Evolutionary conservation across 2,329 filamentous ascomycete genomes (phyloP).

Genomic region (Alternaria consortialis): DNA sequence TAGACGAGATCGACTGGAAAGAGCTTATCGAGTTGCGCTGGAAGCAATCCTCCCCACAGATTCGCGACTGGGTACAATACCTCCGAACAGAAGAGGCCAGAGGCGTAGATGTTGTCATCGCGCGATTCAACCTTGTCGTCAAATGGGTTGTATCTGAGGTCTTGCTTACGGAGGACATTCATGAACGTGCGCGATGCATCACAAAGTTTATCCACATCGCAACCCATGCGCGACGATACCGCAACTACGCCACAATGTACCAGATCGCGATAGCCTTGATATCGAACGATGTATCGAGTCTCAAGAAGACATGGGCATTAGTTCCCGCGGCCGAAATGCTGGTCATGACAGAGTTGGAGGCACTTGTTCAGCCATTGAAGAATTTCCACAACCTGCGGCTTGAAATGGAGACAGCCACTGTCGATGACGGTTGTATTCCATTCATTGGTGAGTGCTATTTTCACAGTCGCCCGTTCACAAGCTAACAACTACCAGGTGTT

Average conservation of each 20-base stretch:
- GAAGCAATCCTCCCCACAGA: constrained; percentile 74
- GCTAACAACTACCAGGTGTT: constrained; percentile 55
- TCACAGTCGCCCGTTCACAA: background rate
- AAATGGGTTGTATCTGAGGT: constrained; percentile 86
- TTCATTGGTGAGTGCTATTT: constrained; percentile 71
- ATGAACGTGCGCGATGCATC: constrained; percentile 78
- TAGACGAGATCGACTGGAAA: constrained; percentile 89
- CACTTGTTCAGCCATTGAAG: constrained; percentile 76
- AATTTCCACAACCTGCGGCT: constrained; percentile 80
- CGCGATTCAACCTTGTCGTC: constrained; percentile 86
- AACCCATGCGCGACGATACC: constrained; percentile 74
- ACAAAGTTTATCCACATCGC: constrained; percentile 86
- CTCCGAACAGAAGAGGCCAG: constrained; percentile 74
- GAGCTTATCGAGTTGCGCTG: constrained; percentile 85
- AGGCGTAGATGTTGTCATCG: constrained; percentile 84
- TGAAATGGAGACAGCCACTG: constrained; percentile 77
- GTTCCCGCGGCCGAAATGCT: constrained; percentile 71
- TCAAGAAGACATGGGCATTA: constrained; percentile 75
- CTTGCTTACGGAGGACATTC: constrained; percentile 74
- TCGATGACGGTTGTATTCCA: constrained; percentile 78
- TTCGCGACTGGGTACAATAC: constrained; percentile 83
- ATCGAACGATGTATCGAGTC: constrained; percentile 73
- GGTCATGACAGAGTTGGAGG: constrained; percentile 74
- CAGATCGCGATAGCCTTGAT: constrained; percentile 81
- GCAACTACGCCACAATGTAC: constrained; percentile 85